Conservation (phyloP, 257 asterid species). For the Cruciata laevipes region DNA sequence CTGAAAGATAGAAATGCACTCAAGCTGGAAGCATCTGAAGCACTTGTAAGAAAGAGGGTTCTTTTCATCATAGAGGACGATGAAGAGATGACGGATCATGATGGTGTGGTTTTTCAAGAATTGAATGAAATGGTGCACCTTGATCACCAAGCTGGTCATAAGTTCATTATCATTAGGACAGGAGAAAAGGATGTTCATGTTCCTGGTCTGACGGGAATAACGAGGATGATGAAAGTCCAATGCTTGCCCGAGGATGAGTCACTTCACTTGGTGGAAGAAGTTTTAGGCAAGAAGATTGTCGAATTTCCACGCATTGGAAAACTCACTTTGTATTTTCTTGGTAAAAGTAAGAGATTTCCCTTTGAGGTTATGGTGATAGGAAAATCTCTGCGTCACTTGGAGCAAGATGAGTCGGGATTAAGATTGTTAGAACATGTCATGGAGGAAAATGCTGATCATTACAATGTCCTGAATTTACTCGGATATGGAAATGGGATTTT, state of each 20-base stretch:
- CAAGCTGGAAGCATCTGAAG: not conserved
- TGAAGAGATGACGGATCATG: not conserved
- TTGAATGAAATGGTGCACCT: not conserved
- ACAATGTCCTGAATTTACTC: conserved; percentile 9
- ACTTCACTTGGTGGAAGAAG: not conserved
- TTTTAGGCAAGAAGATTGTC: not conserved
- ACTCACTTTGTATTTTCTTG: not conserved
- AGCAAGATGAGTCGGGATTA: conserved; percentile 1
- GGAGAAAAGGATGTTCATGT: not conserved
- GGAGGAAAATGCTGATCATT: conserved; percentile 13
- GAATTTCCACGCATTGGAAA: conserved; percentile 10
- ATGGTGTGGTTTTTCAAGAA: not conserved
- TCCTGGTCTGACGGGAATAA: not conserved
- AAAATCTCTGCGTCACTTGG: not conserved
- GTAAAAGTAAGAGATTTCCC: conserved; percentile 4
- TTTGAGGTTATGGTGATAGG: conserved; percentile 1
- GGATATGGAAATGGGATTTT: not conserved
- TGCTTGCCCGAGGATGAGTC: conserved; percentile 16
- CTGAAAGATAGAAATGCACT: no score
- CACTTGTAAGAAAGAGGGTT: conserved; percentile 1
- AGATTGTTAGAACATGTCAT: not conserved
- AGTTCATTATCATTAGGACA: not conserved
- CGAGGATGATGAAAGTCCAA: conserved; percentile 9
- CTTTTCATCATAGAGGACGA: conserved; percentile 5
- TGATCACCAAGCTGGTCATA: not conserved